These are phyloP conservation scores for Mycosarcoma maydis DNA, from an alignment of 1,284 basidiomycete species.

Conservation along the genomic window DNA sequence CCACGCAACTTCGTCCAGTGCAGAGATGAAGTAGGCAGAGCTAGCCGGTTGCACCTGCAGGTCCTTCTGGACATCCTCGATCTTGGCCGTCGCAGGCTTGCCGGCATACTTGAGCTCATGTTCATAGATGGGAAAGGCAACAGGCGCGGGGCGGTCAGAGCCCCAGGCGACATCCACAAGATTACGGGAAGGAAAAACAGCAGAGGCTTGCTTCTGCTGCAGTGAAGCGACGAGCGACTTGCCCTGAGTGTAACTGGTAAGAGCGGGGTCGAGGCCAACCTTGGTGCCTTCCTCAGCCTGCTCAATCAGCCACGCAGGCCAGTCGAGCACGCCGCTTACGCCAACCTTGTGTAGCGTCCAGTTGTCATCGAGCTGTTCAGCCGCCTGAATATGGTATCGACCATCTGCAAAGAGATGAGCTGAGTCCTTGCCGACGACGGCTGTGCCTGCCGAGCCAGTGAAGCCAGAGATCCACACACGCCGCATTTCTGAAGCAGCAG, in stretches of 20 bases:
- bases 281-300: slow-evolving; percentile 71
- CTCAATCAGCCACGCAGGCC: slow-evolving; percentile 69
- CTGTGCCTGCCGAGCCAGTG: slow-evolving; percentile 84
- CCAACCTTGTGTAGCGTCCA: slow-evolving; percentile 82
- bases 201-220: slow-evolving; percentile 67
- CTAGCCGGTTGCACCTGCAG: slow-evolving; percentile 31
- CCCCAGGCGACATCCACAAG: slow-evolving; percentile 85
- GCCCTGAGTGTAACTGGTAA: slow-evolving; percentile 79
- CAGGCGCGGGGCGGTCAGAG: slow-evolving; percentile 75
- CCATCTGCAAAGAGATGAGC: slow-evolving; percentile 80
- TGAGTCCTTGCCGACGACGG: slow-evolving; percentile 74
- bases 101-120: slow-evolving; percentile 82
- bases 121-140: slow-evolving; percentile 76
- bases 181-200: slow-evolving; percentile 73
- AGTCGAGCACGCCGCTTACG: slow-evolving; percentile 47
- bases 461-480: slow-evolving; percentile 86
- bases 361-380: slow-evolving; percentile 77
- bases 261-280: slow-evolving; percentile 88
- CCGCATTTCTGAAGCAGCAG: slow-evolving; percentile 81
- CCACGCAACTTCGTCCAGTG: slow-evolving; percentile 64
- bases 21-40: slow-evolving; percentile 51
- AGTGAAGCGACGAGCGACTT: slow-evolving; percentile 30
- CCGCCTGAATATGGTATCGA: slow-evolving; percentile 87
- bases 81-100: slow-evolving; percentile 63
- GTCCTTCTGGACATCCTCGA: slow-evolving; percentile 57